Evolutionary conservation across 257 asterid species (phyloP).

Genomic region (Capsicum rhomboideum): DNA sequence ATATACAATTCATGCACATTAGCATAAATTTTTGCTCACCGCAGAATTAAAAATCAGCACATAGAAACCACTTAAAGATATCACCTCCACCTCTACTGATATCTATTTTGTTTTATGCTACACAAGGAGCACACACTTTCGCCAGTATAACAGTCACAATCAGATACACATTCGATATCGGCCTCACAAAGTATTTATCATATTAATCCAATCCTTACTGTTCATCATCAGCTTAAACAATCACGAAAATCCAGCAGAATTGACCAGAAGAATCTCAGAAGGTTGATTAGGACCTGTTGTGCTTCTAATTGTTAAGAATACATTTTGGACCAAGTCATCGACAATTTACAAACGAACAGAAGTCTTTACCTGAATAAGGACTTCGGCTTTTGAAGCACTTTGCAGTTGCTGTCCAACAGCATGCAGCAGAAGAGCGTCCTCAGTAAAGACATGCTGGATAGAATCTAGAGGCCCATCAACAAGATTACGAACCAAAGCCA

Average conservation of each 20-base stretch:
- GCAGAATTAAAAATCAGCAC: not conserved
- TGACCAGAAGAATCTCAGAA: not conserved
- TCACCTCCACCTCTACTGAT: not conserved
- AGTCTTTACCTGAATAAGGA: conserved; percentile 62
- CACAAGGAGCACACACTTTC: not conserved
- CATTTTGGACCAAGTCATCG: not conserved
- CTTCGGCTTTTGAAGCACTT: conserved; percentile 51
- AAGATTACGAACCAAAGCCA: conserved; percentile 71
- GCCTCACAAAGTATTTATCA: not conserved
- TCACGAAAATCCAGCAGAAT: not conserved
- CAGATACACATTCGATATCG: not conserved
- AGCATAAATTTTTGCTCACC: not conserved
- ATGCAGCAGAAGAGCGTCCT: conserved; percentile 52
- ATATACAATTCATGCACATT: not conserved
- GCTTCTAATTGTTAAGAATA: not conserved
- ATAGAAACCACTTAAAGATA: not conserved
- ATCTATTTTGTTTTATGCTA: not conserved
- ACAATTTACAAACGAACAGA: not conserved
- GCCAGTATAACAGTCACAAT: not conserved
- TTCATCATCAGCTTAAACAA: not conserved
- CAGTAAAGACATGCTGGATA: conserved; percentile 55
- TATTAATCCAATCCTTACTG: not conserved
- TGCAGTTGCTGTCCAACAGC: conserved; percentile 64
- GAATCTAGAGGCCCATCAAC: conserved; percentile 66
- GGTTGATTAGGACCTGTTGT: not conserved